Percentiles rank a stretch among this genome's conserved stretches.
Conservation (phyloP, 2,329 filamentous ascomycete genomes). For the Fusarium longipes region DNA sequence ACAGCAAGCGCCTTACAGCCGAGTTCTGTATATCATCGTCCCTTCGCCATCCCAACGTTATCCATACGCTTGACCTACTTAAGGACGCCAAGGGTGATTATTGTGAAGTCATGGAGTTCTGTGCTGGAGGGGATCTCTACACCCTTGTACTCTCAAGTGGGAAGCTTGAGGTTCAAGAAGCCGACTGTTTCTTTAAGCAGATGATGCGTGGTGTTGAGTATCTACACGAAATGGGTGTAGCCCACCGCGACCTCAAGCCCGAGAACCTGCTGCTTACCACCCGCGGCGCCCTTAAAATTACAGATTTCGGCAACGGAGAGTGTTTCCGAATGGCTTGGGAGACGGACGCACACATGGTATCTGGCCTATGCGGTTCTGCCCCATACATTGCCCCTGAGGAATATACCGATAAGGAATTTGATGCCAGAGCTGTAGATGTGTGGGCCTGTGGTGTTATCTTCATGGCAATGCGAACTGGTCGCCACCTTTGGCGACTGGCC, state of each 20-base stretch:
- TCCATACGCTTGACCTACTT: constrained; percentile 94
- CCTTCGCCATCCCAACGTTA: constrained; percentile 95
- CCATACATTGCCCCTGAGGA: constrained; percentile 98
- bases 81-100: constrained; percentile 97
- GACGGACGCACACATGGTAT: constrained; percentile 97
- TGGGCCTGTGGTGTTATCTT: constrained; percentile 99
- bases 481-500: constrained; percentile 96
- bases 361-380: constrained; percentile 93
- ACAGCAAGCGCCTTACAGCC: constrained; percentile 95
- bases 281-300: constrained; percentile 94
- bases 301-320: constrained; percentile 98
- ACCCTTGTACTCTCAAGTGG: constrained; percentile 90
- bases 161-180: constrained; percentile 91
- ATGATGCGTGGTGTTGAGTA: constrained; percentile 99
- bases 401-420: constrained; percentile 94
- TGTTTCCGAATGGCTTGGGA: constrained; percentile 99
- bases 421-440: constrained; percentile 95
- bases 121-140: constrained; percentile 94
- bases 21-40: constrained; percentile 99
- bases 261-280: constrained; percentile 96
- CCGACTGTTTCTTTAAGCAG: constrained; percentile 99
- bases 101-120: constrained; percentile 99
- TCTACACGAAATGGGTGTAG: constrained; percentile 99
- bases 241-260: constrained; percentile 95
- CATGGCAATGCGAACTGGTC: constrained; percentile 98